These are phyloP conservation scores for Pythium vanterpoolii DNA, from an alignment of 352 stramenopile species.

Conservation along the genomic window DNA sequence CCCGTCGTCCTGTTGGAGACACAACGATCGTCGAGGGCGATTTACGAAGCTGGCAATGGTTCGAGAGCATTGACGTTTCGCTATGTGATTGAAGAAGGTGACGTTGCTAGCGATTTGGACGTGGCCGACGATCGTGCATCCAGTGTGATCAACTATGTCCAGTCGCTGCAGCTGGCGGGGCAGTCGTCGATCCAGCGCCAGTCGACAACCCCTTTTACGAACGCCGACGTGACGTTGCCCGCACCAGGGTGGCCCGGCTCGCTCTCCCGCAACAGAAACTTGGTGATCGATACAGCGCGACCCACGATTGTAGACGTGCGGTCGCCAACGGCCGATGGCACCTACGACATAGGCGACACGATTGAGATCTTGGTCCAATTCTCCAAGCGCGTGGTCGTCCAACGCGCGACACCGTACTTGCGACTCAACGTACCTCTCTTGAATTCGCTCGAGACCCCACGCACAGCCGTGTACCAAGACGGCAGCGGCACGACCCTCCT, in stretches of 20 bases:
- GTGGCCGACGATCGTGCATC: conserved; percentile 50
- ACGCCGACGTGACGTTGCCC: conserved; percentile 37
- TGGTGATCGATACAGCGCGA: conserved; percentile 45
- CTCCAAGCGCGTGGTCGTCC: conserved; percentile 45
- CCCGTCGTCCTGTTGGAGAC: conserved; percentile 41
- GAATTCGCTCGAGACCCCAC: conserved; percentile 12
- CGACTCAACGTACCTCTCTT: conserved; percentile 42
- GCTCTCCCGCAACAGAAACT: conserved; percentile 34
- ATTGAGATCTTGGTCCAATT: conserved; percentile 58
- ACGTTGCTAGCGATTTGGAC: conserved; percentile 35
- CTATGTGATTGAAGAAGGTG: conserved; percentile 42
- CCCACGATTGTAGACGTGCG: conserved; percentile 44
- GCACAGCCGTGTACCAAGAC: conserved; percentile 46
- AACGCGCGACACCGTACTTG: conserved; percentile 33
- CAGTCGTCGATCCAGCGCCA: conserved; percentile 44
- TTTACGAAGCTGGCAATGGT: conserved; percentile 34
- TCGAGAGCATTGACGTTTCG: conserved; percentile 45
- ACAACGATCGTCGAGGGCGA: conserved; percentile 18
- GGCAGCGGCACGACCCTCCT: conserved; percentile 45
- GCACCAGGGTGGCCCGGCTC: conserved; percentile 44
- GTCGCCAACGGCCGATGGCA: conserved; percentile 40
- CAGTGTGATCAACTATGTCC: conserved; percentile 42
- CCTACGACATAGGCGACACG: conserved; percentile 56
- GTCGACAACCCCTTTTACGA: conserved; percentile 42
- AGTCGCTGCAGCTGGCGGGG: conserved; percentile 32